Evolutionary conservation across 2,329 filamentous ascomycete species (phyloP).

Genomic region (Pseudocercospora eumusae): DNA sequence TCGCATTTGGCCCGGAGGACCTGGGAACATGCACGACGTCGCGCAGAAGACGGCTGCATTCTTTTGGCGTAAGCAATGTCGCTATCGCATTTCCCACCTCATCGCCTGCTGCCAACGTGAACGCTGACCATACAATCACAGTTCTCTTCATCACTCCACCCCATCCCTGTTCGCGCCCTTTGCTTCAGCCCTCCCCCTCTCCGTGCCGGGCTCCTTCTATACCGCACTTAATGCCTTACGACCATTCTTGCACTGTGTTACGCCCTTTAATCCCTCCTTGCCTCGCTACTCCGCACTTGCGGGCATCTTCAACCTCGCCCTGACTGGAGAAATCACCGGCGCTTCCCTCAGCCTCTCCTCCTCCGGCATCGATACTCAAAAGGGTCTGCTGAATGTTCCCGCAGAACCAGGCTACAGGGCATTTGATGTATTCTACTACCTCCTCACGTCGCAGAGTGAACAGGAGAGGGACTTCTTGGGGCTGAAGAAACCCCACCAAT

Average conservation of each 20-base stretch:
- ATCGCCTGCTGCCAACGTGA: not conserved
- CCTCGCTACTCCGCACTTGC: conserved; percentile 78
- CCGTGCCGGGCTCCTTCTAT: conserved; percentile 72
- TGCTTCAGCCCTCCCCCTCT: conserved; percentile 75
- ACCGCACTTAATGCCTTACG: conserved; percentile 78
- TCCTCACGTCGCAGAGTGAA: conserved; percentile 80
- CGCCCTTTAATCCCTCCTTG: conserved; percentile 83
- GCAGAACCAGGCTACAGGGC: conserved; percentile 79
- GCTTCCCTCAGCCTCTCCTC: conserved; percentile 78
- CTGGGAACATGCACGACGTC: conserved; percentile 93
- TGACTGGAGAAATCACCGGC: conserved; percentile 75
- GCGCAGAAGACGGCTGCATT: conserved; percentile 94
- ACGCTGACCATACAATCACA: conserved; percentile 43
- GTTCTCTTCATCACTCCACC: conserved; percentile 83
- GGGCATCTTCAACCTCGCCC: conserved; percentile 76
- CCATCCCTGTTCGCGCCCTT: conserved; percentile 84
- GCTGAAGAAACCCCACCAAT: conserved; percentile 73
- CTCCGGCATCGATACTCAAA: conserved; percentile 80
- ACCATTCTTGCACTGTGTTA: conserved; percentile 84
- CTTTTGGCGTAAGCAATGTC: conserved; percentile 69
- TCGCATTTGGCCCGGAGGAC: conserved; percentile 73
- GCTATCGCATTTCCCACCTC: not conserved
- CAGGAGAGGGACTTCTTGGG: conserved; percentile 84
- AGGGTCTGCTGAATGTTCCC: conserved; percentile 79
- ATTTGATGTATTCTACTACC: conserved; percentile 97